Percentiles rank a stretch among this genome's conserved stretches.
phyloP scores from a whole-genome alignment of 371 early-diverging fungal species.

The Saksenaea vasiformis region DNA sequence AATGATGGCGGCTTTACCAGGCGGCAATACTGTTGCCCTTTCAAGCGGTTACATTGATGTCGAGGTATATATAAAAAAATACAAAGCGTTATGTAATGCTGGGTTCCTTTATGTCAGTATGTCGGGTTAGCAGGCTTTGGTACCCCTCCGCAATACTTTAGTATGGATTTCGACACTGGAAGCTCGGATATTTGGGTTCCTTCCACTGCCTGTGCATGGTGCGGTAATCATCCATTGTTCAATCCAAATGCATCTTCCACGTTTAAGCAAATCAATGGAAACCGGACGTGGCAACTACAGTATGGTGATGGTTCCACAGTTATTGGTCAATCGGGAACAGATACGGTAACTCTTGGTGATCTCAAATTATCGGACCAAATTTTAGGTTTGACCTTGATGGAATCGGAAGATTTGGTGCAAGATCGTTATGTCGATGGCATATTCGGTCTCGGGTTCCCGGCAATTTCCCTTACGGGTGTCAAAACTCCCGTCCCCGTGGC shows the following conservation, averaged over 20 bases:
- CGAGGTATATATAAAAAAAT: conserved; percentile 24
- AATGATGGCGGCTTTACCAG: conserved; percentile 17
- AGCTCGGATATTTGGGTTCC: conserved; percentile 60
- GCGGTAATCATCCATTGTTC: conserved; percentile 31
- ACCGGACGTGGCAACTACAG: conserved; percentile 32
- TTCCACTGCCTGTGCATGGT: conserved; percentile 29
- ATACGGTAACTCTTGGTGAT: conserved; percentile 43
- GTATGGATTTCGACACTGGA: conserved; percentile 59
- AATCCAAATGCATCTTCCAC: conserved; percentile 24
- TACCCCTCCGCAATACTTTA: conserved; percentile 55
- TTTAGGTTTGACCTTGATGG: conserved; percentile 34
- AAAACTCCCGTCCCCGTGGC: conserved; percentile 27
- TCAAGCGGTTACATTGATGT: conserved; percentile 38
- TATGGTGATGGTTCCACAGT: conserved; percentile 61
- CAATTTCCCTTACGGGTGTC: conserved; percentile 35
- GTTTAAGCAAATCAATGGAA: conserved; percentile 6
- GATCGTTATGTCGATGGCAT: conserved; percentile 55
- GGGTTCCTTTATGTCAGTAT: conserved; percentile 47
- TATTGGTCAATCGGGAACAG: conserved; percentile 39
- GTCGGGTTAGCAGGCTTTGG: conserved; percentile 55
- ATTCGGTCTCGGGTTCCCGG: conserved; percentile 56
- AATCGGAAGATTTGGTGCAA: conserved; percentile 29
- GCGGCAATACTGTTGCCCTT: conserved; percentile 26
- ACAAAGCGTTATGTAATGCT: background rate
- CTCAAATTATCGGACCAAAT: conserved; percentile 21